Base-by-base conservation (phyloP, 345 rosid species). In the Zanthoxylum bungeanum region DNA sequence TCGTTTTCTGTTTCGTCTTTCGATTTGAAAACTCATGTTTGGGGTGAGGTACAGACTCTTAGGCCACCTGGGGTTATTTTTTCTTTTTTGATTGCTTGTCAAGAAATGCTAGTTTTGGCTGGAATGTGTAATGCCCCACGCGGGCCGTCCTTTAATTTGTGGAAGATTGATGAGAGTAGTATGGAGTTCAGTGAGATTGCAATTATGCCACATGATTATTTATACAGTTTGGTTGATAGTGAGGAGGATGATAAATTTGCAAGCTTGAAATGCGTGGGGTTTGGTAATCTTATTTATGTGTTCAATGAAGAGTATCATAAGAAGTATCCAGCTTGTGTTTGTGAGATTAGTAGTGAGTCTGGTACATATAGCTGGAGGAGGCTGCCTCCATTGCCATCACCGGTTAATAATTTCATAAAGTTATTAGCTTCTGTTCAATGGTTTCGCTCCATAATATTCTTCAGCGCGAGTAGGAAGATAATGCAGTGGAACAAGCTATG, bases 321-420 rank as follows among this genome's bases (percentile, higher is more conserved):
- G 75, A 89, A 81, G 39, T 93, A 86, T 79, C 97, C 97, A n/a
- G 92, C 98, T 80, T 93, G 96, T 74, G 72, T 91, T 5, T 89
- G 96, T 75, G 88, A 93, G 81, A 83, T 93, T 28, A 53, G 36
- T 46, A 71, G 77, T 4, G 81, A 79, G 21, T 50, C 77, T 11
- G 83, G 77, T 0, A 77, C 69, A 17, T 86, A 86, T 66, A 79
- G 81, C 61, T 91, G 98, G 98, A 84, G 91, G 82, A 88, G 82
- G 77, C 60, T 93, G 60, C 98, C 97, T 21, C 82, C 30, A 9
- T 80, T 89, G 85, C 89, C 93, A 21, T 89, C 81, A 4, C 95
- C 91, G 3, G 92, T 93, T 33, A 93, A 91, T 65, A 85, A 93
- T 91, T 91, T 69, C 98, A 89, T 72, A 89, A 91, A 71, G 90